Conservation (phyloP, 176 grass and related monocot species). For the Oryza australiensis region DNA sequence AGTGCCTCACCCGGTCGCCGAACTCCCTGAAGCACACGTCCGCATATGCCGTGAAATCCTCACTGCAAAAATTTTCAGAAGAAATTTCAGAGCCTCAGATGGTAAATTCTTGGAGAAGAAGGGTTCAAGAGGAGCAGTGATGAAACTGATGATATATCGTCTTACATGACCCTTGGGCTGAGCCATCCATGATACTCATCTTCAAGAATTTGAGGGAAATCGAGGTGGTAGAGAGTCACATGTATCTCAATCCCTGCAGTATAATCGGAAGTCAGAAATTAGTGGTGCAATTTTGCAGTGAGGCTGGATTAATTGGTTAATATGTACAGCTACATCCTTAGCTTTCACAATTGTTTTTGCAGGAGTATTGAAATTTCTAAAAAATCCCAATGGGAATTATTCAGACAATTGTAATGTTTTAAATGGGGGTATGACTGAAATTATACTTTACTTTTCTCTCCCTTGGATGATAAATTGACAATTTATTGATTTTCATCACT, state of each 20-base stretch:
- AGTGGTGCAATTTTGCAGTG: background rate
- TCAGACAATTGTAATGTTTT: no score
- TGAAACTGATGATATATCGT: background rate
- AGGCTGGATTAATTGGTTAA: no score
- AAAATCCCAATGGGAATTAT: no score
- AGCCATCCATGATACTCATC: constrained; percentile 85
- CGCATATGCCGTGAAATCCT: constrained; percentile 72
- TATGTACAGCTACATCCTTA: no score
- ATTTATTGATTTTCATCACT: no score
- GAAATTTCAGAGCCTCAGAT: no score
- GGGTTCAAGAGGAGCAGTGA: background rate
- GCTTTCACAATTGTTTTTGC: no score
- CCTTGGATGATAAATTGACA: no score
- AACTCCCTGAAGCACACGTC: constrained; percentile 80
- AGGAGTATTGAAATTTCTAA: no score
- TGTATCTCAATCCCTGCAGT: constrained; percentile 76
- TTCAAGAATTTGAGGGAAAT: constrained; percentile 77
- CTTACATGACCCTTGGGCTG: constrained; percentile 80
- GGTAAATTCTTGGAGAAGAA: background rate
- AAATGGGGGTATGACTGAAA: no score
- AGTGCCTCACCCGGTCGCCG: constrained; percentile 72
- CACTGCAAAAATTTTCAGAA: constrained; percentile 36
- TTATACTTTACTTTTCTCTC: no score
- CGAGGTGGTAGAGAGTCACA: constrained; percentile 69
- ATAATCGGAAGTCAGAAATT: background rate